Base-by-base conservation (phyloP, 306 rosid genomes). In the Quercus berberidifolia region DNA sequence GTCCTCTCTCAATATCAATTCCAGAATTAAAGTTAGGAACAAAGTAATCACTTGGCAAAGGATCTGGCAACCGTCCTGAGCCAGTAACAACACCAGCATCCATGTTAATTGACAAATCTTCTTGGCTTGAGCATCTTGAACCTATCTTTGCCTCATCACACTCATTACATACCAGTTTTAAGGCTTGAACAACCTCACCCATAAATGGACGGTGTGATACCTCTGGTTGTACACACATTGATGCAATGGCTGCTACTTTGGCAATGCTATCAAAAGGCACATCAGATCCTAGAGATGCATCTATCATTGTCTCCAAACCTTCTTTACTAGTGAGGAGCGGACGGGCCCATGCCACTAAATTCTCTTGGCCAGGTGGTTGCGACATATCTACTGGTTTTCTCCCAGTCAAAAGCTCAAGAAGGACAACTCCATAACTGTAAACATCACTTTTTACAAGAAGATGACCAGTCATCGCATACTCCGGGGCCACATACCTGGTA, bases 141-240 rank as follows among this genome's bases (percentile, higher is more conserved):
- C 85, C 83, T 20, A 80, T 67, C 76, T 65, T 88, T 31, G 82
- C 85, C 80, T 85, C 92, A 26, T 92, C 89, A 74, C 90, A 81
- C 59, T 92, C 97, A 73, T 82, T 86, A n/a, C 92, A 90, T 20
- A 92, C 93, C 54, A 94, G 88, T 76, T 94, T 94, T 63, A 94
- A 78, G 41, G 98, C 98, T 88, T 94, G 98, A 74, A 94, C 98
- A 67, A 94, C 96, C 82, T 94, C 98, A 1, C 98, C 90, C 97
- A 92, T 94, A 76, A 92, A 94, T 26, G 98, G 98, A 8, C 98
- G 97, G 78, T 94, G 87, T 3, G 96, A 88, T 63, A 89, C 96
- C 84, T 92, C 98, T 3, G 91, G 90, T 58, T 94, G 97, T 75
- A 92, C 97, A 74, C 98, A 90, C 97, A 94, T 89, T 41, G 97